Base-by-base conservation (phyloP, 2,329 filamentous ascomycete genomes). In the Zasmidium angulare region DNA sequence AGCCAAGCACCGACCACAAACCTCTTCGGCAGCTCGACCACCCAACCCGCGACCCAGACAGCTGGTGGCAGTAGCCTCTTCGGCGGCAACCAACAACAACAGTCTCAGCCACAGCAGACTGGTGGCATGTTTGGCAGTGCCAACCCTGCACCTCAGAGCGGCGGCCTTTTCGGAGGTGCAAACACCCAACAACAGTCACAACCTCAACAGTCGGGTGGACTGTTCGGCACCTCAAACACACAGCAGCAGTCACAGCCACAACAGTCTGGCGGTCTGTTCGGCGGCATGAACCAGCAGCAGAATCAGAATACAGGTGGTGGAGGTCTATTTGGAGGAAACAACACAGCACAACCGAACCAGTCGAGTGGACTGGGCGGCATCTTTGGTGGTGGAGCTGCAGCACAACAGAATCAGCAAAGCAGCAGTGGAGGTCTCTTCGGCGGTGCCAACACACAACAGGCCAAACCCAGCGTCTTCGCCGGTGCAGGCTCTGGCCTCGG, bases 341-440 rank as follows among this genome's bases (percentile, higher is more conserved):
- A n/a, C n/a, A n/a, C n/a, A n/a, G 3, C 9, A 14, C 36, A 43
- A 17, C 36, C 36, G n/a, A 43, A 43, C n/a, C 36, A 43, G 36
- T 3, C 36, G 11, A 17, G 36, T 43, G 36, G 36, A 9, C 4
- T 43, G 36, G 36, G 36, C n/a, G 36, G 36, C 11, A 43, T 43
- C n/a, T 17, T 43, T 3, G 36, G 36, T 3, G 36, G 36, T 4
- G 36, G 36, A 43, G 36, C 36, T 43, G 6, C 36, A 7, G 14
- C 29, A 17, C n/a, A 14, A 43, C 36, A 21, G 60, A 49, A 50
- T 47, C 59, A 43, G 36, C 3, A 17, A 7, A 17, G n/a, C 14
- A 17, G 7, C 62, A 60, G 63, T 63, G 59, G 55, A 31, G 71
- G 73, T 59, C 52, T 71, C 2, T 72, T 71, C 50, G 65, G 67